These are phyloP conservation scores for Nitzschia sp. DNA, from an alignment of 108 stramenopile genomes.

Conservation along the genomic window DNA sequence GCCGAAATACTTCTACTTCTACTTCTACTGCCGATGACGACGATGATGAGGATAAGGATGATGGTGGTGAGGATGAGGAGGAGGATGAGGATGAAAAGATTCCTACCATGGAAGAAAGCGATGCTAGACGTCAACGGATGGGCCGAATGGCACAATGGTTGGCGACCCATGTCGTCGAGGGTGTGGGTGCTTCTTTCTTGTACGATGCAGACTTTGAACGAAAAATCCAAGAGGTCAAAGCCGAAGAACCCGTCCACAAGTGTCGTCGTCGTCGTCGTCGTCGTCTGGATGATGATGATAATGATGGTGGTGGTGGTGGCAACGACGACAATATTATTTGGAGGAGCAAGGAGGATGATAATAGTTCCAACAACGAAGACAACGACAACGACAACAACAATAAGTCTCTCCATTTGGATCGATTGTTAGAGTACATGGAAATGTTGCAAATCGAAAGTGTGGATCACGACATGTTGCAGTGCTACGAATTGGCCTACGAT, in stretches of 20 bases:
- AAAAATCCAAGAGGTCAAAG: background rate
- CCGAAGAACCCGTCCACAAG: background rate
- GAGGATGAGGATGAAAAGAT: background rate
- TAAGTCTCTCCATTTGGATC: background rate
- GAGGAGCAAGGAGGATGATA: no score
- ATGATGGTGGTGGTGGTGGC: background rate
- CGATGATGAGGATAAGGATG: no score
- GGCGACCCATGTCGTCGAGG: background rate
- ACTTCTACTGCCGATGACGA: background rate
- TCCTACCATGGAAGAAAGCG: background rate
- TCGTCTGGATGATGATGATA: background rate
- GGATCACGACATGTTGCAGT: constrained; percentile 10
- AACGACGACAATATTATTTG: background rate
- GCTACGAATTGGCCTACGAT: constrained; percentile 8
- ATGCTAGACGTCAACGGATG: constrained; percentile 3
- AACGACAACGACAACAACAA: background rate
- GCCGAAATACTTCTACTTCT: background rate
- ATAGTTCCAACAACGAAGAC: background rate
- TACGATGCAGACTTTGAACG: constrained; percentile 6
- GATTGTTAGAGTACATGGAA: constrained; percentile 10
- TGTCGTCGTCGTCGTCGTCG: no score
- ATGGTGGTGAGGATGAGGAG: no score
- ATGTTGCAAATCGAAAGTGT: constrained; percentile 2
- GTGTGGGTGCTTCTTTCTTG: background rate
- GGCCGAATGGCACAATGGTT: background rate